Base-by-base conservation (phyloP, 2,329 filamentous ascomycete species). In the Fusarium penzigii region DNA sequence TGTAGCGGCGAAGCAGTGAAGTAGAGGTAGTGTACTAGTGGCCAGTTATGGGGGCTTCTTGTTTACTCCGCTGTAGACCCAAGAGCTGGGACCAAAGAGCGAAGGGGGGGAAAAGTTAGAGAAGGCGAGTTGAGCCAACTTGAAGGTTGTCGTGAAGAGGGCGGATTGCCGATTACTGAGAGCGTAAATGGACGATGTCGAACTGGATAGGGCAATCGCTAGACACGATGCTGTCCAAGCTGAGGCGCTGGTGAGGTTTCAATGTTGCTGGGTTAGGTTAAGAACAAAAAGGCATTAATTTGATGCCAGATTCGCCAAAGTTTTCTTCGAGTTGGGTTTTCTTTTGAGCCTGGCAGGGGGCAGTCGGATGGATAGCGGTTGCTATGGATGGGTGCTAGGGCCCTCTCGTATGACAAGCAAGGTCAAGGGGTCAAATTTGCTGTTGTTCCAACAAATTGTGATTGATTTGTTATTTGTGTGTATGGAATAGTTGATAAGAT, bases 21-120 rank as follows among this genome's bases (percentile, higher is more conserved):
- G 49, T 43, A 49, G 42, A 49, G 44, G 40, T 11, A 49, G 49
- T 25, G 48, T 50, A 32, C 16, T 44, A 55, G 53, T 53, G 51
- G 43, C 62, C 64, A 93, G 78, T 97, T 97, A 97, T 82, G 93
- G 93, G 73, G 94, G 93, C 79, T 96, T 93, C 81, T 92, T 94
- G 82, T 94, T 90, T 80, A 92, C 90, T 88, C 93, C 92, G 82
- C 87, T 87, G 76, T 93, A 93, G 86, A 95, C 92, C 92, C 92
- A 90, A 82, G 87, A 86, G 73, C 87, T 86, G 77, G 92, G 93
- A 82, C 91, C 91, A 75, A 93, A 87, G 79, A 96, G 90, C 84
- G 91, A 92, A 69, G 88, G 81, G 78, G 88, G 87, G 75, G 86
- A 87, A 74, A 89, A 84, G 78, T 55, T 83, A 77, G 75, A 81